Percentiles rank a stretch among this genome's conserved stretches.
These are phyloP conservation scores for Ophiocordyceps camponoti-saundersi DNA, from an alignment of 2,329 filamentous ascomycete genomes.

Conservation along the genomic window DNA sequence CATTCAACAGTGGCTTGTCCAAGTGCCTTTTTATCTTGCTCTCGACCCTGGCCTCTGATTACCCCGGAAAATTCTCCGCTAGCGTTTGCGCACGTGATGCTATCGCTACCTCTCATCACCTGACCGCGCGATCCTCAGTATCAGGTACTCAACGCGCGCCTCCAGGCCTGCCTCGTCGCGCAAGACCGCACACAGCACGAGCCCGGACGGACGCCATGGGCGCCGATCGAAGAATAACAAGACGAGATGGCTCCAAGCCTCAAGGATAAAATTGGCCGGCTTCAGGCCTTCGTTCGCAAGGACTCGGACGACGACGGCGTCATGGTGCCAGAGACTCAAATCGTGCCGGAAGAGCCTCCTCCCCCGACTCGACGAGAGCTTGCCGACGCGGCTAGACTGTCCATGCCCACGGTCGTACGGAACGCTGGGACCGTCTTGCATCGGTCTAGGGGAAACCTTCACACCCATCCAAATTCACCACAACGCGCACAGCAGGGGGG, in stretches of 20 bases:
- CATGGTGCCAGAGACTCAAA: not conserved
- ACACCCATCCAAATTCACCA: constrained; percentile 5
- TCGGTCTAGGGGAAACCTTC: constrained; percentile 5
- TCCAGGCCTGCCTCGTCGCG: not conserved
- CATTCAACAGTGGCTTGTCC: too few relatives aligned
- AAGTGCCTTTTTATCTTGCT: too few relatives aligned
- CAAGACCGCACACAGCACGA: not conserved
- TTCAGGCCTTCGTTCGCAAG: constrained; percentile 14
- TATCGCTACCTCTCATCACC: not conserved
- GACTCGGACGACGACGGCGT: constrained; percentile 8
- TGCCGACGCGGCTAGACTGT: constrained; percentile 17
- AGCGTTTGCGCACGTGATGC: not conserved
- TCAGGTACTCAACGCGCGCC: not conserved
- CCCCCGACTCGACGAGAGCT: constrained; percentile 10
- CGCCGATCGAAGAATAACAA: not conserved
- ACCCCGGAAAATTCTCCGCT: too few relatives aligned
- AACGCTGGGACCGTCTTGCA: constrained; percentile 8
- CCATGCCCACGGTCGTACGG: constrained; percentile 15
- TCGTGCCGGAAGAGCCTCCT: not conserved
- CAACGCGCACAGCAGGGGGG: constrained; percentile 3
- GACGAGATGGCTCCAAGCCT: constrained; percentile 11
- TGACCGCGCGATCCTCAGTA: not conserved
- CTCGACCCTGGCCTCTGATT: too few relatives aligned
- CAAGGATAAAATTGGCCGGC: constrained; percentile 14
- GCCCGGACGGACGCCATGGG: not conserved